Evolutionary conservation across 495 filamentous ascomycete genomes (phyloP).

Genomic region (Hypoxylon crocopeplum): DNA sequence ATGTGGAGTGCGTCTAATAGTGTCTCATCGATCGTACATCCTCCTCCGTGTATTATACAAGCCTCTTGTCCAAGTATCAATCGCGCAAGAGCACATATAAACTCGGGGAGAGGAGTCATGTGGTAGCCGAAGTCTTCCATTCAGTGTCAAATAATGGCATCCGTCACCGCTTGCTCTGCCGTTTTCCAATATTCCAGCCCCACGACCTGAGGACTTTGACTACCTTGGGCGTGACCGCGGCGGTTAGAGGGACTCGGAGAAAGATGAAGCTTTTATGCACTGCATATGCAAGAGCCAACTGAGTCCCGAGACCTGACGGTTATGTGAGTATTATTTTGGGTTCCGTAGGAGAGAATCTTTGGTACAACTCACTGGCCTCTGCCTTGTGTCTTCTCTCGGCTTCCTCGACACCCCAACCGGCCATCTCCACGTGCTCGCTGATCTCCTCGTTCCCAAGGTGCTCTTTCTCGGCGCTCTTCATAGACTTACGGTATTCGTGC

Average conservation of each 20-base stretch:
- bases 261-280: slow-evolving; percentile 99
- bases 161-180: slow-evolving; percentile 40
- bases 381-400: slow-evolving; percentile 54
- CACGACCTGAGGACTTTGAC: slow-evolving; percentile 83
- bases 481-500: slow-evolving; percentile 47
- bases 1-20: slow-evolving; percentile 38
- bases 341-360: background rate
- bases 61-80: background rate
- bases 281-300: slow-evolving; percentile 92
- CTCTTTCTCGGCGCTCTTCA: slow-evolving; percentile 44
- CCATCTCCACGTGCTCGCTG: slow-evolving; percentile 49
- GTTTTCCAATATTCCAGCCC: slow-evolving; percentile 72
- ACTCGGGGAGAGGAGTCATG: no score
- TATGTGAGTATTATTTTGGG: slow-evolving; percentile 17
- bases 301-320: slow-evolving; percentile 65
- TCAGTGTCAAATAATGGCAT: no score
- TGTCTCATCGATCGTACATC: slow-evolving; percentile 20
- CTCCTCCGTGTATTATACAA: slow-evolving; percentile 20
- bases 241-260: slow-evolving; percentile 86
- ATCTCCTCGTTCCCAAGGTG: slow-evolving; percentile 36
- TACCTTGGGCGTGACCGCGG: slow-evolving; percentile 87
- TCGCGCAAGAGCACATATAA: no score
- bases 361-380: slow-evolving; percentile 59
- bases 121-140: no score
- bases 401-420: slow-evolving; percentile 60